A percentile compares a stretch with the other conserved stretches of the same genome.
Evolutionary conservation across 257 asterid genomes (phyloP).

Genomic region (Solanum etuberosum): DNA sequence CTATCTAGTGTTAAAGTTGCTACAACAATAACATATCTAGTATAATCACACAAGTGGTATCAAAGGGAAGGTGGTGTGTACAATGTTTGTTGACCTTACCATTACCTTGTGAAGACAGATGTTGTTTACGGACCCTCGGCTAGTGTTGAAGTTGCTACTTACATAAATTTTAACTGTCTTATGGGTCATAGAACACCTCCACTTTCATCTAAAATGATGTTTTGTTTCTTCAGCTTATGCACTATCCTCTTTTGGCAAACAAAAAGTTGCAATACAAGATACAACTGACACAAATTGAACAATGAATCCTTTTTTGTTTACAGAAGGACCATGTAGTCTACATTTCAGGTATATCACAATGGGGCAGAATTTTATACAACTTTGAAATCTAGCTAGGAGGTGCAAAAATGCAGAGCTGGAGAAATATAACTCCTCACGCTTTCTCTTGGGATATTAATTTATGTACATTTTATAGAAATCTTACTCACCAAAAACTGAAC

Average conservation of each 20-base stretch:
- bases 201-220: neutral
- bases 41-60: neutral
- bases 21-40: too few relatives aligned
- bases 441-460: neutral
- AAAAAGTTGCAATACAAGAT: neutral
- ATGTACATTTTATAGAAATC: neutral
- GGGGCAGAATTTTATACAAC: neutral
- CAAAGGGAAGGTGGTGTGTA: too few relatives aligned
- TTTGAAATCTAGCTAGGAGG: neutral
- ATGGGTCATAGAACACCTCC: neutral
- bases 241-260: neutral
- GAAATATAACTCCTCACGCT: neutral
- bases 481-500: neutral
- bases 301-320: neutral
- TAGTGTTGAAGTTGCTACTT: neutral
- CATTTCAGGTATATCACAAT: neutral
- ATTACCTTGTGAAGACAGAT: neutral
- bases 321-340: neutral
- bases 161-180: neutral
- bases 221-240: neutral
- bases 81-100: too few relatives aligned
- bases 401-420: neutral
- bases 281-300: neutral
- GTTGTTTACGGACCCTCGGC: neutral
- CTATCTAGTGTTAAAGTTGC: neutral